A percentile compares a stretch with the other conserved stretches of the same genome.
These are phyloP conservation scores for Hemileccinum impolitum DNA, from an alignment of 768 basidiomycete genomes.

Conservation along the genomic window DNA sequence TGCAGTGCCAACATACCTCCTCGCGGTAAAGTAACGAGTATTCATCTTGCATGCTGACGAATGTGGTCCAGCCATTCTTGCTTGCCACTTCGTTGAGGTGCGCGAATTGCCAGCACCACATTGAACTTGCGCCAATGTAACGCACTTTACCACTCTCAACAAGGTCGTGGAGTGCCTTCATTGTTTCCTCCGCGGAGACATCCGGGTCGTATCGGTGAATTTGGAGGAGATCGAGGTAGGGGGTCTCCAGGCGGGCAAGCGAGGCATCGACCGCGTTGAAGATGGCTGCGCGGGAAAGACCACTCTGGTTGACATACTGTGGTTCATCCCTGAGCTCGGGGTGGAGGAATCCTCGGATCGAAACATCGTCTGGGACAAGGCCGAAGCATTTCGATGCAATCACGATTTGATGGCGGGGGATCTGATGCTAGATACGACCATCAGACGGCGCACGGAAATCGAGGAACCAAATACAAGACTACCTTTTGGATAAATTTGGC, in stretches of 20 bases:
- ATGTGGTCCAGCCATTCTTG: slow-evolving; percentile 46
- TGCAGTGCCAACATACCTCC: slow-evolving; percentile 32
- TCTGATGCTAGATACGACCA: too few relatives aligned
- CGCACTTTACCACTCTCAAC: slow-evolving; percentile 49
- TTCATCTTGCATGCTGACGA: slow-evolving; percentile 55
- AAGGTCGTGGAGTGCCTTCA: slow-evolving; percentile 51
- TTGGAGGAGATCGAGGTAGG: slow-evolving; percentile 41
- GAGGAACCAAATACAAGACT: too few relatives aligned
- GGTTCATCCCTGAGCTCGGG: too few relatives aligned
- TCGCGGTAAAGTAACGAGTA: slow-evolving; percentile 54
- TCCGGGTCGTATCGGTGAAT: slow-evolving; percentile 41
- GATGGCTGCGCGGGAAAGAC: slow-evolving; percentile 37
- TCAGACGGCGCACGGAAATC: too few relatives aligned
- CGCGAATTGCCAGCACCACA: slow-evolving; percentile 47
- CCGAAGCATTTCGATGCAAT: too few relatives aligned
- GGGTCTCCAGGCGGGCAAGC: slow-evolving; percentile 33
- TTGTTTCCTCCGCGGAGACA: slow-evolving; percentile 42
- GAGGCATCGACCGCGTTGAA: slow-evolving; percentile 37
- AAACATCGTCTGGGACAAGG: too few relatives aligned
- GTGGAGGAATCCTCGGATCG: too few relatives aligned
- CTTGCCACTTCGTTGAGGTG: slow-evolving; percentile 44
- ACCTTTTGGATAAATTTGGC: too few relatives aligned
- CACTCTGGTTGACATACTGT: too few relatives aligned
- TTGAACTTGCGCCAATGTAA: slow-evolving; percentile 49
- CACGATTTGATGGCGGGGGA: too few relatives aligned